Evolutionary conservation across 495 filamentous ascomycete species (phyloP).

Genomic region (Penicillium simplicissimum): DNA sequence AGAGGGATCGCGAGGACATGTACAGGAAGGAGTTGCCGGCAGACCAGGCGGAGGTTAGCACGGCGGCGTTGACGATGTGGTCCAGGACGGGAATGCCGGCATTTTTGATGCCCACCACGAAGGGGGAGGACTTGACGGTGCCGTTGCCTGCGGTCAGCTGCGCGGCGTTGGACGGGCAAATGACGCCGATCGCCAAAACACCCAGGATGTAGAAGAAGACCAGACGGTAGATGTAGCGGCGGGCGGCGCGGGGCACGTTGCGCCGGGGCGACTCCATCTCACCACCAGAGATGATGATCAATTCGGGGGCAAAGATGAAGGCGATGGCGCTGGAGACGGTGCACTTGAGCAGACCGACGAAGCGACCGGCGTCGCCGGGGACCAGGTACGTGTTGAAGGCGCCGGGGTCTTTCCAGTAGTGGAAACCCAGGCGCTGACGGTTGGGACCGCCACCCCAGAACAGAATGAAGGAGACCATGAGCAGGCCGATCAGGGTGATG

Average conservation of each 20-base stretch:
- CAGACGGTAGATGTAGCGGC: constrained; percentile 84
- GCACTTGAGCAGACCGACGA: constrained; percentile 44
- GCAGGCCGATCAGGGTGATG: constrained; percentile 69
- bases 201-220: constrained; percentile 74
- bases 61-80: constrained; percentile 76
- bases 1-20: constrained; percentile 70
- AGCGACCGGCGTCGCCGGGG: constrained; percentile 38
- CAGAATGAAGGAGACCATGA: constrained; percentile 69
- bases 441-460: constrained; percentile 67
- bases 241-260: constrained; percentile 75
- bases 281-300: constrained; percentile 56
- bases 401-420: constrained; percentile 71
- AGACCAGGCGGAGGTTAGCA: constrained; percentile 69
- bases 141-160: constrained; percentile 53
- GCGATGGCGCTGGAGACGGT: constrained; percentile 54
- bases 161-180: constrained; percentile 52
- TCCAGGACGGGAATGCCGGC: constrained; percentile 67
- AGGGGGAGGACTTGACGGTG: constrained; percentile 55
- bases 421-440: constrained; percentile 66
- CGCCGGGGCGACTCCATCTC: constrained; percentile 77
- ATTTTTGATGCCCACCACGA: constrained; percentile 59
- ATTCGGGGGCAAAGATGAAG: constrained; percentile 57
- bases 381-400: constrained; percentile 54
- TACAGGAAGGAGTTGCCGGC: constrained; percentile 80
- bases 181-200: constrained; percentile 58